These are phyloP conservation scores for Komagataella phaffii DNA, from an alignment of 805 yeast species.

Conservation along the genomic window DNA sequence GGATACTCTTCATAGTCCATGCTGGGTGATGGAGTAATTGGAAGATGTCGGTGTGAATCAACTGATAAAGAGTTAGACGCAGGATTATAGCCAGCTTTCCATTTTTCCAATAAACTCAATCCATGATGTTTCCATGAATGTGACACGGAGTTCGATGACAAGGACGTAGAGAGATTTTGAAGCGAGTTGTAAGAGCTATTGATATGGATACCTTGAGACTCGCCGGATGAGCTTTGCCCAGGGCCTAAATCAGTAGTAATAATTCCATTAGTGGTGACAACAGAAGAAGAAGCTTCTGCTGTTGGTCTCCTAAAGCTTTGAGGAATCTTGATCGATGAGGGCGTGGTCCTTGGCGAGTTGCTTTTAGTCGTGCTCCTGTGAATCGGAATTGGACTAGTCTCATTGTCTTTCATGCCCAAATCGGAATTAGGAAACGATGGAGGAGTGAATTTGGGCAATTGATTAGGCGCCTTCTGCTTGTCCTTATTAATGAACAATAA, in stretches of 20 bases:
- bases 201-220: slow-evolving; percentile 6
- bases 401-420: neutral
- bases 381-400: neutral
- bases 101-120: slow-evolving; percentile 28
- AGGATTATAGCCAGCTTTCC: slow-evolving; percentile 21
- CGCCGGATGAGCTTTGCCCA: neutral
- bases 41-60: neutral
- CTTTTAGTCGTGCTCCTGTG: neutral
- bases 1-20: slow-evolving; percentile 15
- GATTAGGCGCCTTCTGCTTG: neutral
- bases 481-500: slow-evolving; percentile 5
- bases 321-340: neutral
- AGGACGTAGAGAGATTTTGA: slow-evolving; percentile 22
- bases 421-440: neutral
- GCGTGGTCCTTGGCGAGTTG: neutral
- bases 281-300: neutral
- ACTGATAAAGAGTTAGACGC: slow-evolving; percentile 1
- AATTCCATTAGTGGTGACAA: neutral
- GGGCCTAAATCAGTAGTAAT: neutral
- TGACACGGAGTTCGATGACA: slow-evolving; percentile 25
- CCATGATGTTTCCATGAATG: slow-evolving; percentile 28
- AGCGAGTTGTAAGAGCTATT: slow-evolving; percentile 20
- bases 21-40: slow-evolving; percentile 14
- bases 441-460: neutral
- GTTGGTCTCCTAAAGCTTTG: neutral